Evolutionary conservation across 2,329 filamentous ascomycete species (phyloP), one percentile per base, ranked within the genome.

Genomic region (Emericellopsis cladophorae): DNA sequence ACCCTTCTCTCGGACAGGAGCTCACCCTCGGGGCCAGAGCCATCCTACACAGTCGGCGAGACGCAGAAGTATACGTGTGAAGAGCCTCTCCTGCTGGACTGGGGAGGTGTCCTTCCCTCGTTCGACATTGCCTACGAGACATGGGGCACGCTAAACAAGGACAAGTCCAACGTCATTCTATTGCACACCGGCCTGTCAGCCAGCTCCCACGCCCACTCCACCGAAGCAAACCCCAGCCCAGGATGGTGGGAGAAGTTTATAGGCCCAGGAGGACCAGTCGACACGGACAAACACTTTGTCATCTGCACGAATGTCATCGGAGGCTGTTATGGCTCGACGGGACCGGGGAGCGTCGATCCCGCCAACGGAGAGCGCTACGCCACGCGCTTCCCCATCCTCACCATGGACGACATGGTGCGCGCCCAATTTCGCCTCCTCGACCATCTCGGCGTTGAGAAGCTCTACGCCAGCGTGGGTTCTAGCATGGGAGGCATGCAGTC

Each of bases 171-270:
- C 59, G 88, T 81, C 4, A 92, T 98, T 46, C 72, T 98, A 8
- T 66, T 98, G 2, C 88, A 96, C 58, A 98, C 92, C 0, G 92
- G 92, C 8, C 72, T 98, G 5, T 95, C 89, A 1, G 92, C 92
- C n/a, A 95, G 89, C 7, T 96, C 89, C 43, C 92, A 98, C 63
- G 92, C 92, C 2, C 89, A 89, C 55, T 95, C 88, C 43, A 96
- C 90, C n/a, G 71, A 76, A 40, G 67, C 70, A 9, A 98, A 98
- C 58, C 75, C 85, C 0, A 84, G 89, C 58, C 83, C 88, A 0
- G 92, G 92, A 4, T 98, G 92, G 92, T 98, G 92, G 92, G 92
- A 98, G 63, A 90, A 84, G 60, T 98, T 98, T 58, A 96, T 98
- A 54, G 92, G 92, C 0, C 84, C 89, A 0, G 87, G 84, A 1